Conservation (phyloP, 164 flowering plant genomes). For the Berberis thunbergii region DNA sequence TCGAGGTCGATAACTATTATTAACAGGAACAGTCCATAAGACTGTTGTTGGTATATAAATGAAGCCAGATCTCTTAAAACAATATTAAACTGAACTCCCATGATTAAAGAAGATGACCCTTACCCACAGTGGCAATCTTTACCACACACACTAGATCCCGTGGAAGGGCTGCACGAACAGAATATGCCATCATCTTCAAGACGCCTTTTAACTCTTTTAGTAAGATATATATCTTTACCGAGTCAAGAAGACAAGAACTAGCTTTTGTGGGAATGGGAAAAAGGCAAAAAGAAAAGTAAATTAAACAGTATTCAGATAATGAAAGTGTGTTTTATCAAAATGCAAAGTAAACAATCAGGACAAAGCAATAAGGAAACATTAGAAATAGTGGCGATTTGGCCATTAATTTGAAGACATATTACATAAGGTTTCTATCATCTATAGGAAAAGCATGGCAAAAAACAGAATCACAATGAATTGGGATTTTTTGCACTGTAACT, state of each 20-base stretch:
- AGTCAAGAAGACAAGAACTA: conserved; percentile 33
- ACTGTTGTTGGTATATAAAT: neutral
- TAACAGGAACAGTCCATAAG: neutral
- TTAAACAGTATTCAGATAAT: neutral
- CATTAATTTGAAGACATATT: too few species aligned
- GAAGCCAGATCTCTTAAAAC: neutral
- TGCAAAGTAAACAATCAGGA: neutral
- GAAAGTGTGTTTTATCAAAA: neutral
- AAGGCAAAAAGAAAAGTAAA: neutral
- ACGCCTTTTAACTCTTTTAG: conserved; percentile 69
- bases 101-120: conserved; percentile 15
- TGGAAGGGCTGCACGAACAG: conserved; percentile 67
- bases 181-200: conserved; percentile 95
- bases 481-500: neutral
- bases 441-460: too few species aligned
- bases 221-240: conserved; percentile 63
- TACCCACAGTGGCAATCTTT: conserved; percentile 97
- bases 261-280: neutral
- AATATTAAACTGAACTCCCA: neutral
- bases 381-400: neutral
- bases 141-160: conserved; percentile 60
- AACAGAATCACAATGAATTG: neutral
- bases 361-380: neutral
- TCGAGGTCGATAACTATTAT: neutral
- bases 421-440: too few species aligned